These are phyloP conservation scores for Cutaneotrichosporon curvatum DNA, from an alignment of 1,284 basidiomycete genomes.

Conservation along the genomic window DNA sequence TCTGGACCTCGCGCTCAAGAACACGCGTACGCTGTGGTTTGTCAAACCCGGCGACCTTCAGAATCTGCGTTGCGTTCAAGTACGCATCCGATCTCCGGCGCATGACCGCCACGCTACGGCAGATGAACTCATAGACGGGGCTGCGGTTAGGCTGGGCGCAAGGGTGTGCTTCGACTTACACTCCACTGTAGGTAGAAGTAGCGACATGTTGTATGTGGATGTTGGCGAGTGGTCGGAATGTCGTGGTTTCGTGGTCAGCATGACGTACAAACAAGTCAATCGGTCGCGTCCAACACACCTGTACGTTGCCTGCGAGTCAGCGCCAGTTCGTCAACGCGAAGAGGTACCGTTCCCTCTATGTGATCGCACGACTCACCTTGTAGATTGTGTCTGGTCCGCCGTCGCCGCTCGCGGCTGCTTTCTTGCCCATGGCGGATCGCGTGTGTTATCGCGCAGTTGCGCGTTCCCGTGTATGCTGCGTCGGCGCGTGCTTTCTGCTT, in stretches of 20 bases:
- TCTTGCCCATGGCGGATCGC: slow-evolving; percentile 23
- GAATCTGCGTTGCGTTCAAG: slow-evolving; percentile 98
- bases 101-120: slow-evolving; percentile 95
- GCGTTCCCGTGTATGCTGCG: no score
- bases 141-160: slow-evolving; percentile 18
- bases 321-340: slow-evolving; percentile 3
- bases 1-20: slow-evolving; percentile 95
- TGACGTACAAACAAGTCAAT: no score
- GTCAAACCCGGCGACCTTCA: slow-evolving; percentile 98
- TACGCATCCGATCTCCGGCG: slow-evolving; percentile 89
- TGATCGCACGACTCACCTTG: slow-evolving; percentile 21
- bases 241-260: slow-evolving; percentile 9
- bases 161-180: slow-evolving; percentile 31
- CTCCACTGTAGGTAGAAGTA: slow-evolving; percentile 34
- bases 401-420: slow-evolving; percentile 21
- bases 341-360: no score
- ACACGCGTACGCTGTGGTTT: slow-evolving; percentile 97
- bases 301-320: slow-evolving; percentile 24
- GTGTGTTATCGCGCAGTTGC: neutral
- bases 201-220: neutral
- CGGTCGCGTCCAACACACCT: slow-evolving; percentile 26
- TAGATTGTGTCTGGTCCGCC: slow-evolving; percentile 37
- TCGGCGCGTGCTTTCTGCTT: no score
- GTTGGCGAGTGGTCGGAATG: slow-evolving; percentile 1
- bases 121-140: slow-evolving; percentile 58